Evolutionary conservation across 192 early-diverging fungal genomes (phyloP).

Genomic region (Backusella mclennaniae): DNA sequence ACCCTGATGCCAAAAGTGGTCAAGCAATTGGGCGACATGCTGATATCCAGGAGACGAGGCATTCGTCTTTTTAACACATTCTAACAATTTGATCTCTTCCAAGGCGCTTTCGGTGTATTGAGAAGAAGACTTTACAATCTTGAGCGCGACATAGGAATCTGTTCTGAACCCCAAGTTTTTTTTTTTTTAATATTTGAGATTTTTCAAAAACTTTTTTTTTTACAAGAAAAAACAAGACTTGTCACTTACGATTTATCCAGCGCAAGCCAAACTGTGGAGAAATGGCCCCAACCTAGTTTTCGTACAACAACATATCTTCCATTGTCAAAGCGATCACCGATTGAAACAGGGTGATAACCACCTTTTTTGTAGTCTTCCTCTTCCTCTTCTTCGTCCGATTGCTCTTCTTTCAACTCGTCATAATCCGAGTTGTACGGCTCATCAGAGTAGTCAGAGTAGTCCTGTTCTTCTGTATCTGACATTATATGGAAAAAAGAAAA

Average conservation of each 20-base stretch:
- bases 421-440: neutral
- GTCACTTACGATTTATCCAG: slow-evolving; percentile 62
- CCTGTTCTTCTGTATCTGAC: neutral
- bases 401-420: slow-evolving; percentile 4
- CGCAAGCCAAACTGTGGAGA: slow-evolving; percentile 97
- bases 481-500: neutral
- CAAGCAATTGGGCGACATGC: slow-evolving; percentile 81
- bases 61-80: slow-evolving; percentile 73
- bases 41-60: slow-evolving; percentile 49
- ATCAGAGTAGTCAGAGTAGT: neutral
- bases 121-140: slow-evolving; percentile 91
- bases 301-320: slow-evolving; percentile 83
- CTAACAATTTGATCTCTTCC: slow-evolving; percentile 94
- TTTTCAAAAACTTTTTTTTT: neutral
- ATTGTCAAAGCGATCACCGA: slow-evolving; percentile 78
- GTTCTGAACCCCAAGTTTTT: neutral
- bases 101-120: slow-evolving; percentile 93
- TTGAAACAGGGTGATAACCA: slow-evolving; percentile 87
- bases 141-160: slow-evolving; percentile 86
- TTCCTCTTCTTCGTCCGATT: slow-evolving; percentile 75
- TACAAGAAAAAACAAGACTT: neutral
- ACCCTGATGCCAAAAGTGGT: slow-evolving; percentile 87
- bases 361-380: slow-evolving; percentile 86
- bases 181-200: neutral
- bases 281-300: slow-evolving; percentile 98